Conservation (phyloP, 805 yeast genomes). For the Wickerhamomyces ciferrii region DNA sequence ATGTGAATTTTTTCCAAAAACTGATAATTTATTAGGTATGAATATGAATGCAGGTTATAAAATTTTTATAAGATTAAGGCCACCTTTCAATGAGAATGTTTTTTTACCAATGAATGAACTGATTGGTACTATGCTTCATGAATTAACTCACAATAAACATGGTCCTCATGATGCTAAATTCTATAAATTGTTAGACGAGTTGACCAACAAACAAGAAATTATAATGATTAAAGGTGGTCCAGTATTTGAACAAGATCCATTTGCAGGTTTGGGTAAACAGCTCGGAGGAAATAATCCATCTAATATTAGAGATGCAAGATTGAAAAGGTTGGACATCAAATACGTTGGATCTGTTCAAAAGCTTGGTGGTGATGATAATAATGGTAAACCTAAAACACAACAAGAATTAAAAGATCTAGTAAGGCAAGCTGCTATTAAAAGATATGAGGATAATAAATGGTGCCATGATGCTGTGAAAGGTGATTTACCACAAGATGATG, state of each 20-base stretch:
- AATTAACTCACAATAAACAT: slow-evolving; percentile 69
- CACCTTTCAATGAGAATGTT: slow-evolving; percentile 39
- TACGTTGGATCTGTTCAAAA: slow-evolving; percentile 12
- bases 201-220: slow-evolving; percentile 32
- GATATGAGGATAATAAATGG: slow-evolving; percentile 48
- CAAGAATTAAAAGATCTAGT: slow-evolving; percentile 37
- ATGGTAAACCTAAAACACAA: slow-evolving; percentile 1
- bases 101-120: slow-evolving; percentile 65
- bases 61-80: slow-evolving; percentile 66
- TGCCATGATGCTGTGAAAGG: slow-evolving; percentile 30
- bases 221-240: slow-evolving; percentile 31
- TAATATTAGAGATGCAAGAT: slow-evolving; percentile 31
- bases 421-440: slow-evolving; percentile 57
- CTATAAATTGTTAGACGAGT: slow-evolving; percentile 57
- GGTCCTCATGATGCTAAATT: slow-evolving; percentile 82
- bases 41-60: slow-evolving; percentile 77
- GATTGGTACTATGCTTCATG: slow-evolving; percentile 84
- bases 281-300: slow-evolving; percentile 32
- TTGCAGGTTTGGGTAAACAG: slow-evolving; percentile 31
- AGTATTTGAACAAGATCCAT: slow-evolving; percentile 38
- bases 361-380: slow-evolving; percentile 8
- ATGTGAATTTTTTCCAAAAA: slow-evolving; percentile 79
- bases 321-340: slow-evolving; percentile 30
- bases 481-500: slow-evolving; percentile 39
- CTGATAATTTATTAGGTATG: slow-evolving; percentile 62